phyloP scores from a whole-genome alignment of 805 yeast species.

The Teunomyces lycoperdinae region DNA sequence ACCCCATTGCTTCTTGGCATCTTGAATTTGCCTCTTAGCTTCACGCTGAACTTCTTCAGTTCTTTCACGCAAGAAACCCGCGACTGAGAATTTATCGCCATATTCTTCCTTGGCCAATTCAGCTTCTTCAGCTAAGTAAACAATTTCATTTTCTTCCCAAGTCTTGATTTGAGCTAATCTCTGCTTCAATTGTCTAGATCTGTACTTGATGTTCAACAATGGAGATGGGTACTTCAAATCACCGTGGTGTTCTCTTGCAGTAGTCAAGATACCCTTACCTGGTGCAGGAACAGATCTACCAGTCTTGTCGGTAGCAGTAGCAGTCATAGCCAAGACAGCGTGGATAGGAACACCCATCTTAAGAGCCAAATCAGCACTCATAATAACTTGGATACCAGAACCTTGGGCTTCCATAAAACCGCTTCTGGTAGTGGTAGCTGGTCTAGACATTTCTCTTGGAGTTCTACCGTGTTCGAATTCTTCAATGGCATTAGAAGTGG shows the following conservation, averaged over 20 bases:
- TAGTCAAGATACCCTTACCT: slow-evolving; percentile 98
- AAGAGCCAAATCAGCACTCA: slow-evolving; percentile 91
- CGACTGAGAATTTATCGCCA: slow-evolving; percentile 44
- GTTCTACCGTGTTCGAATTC: slow-evolving; percentile 96
- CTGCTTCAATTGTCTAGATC: slow-evolving; percentile 82
- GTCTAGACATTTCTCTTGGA: slow-evolving; percentile 98
- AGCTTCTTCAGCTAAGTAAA: slow-evolving; percentile 68
- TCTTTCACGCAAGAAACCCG: slow-evolving; percentile 70
- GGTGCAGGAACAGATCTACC: slow-evolving; percentile 99
- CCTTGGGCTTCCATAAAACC: slow-evolving; percentile 99
- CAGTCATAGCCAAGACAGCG: slow-evolving; percentile 89
- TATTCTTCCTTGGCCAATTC: slow-evolving; percentile 51
- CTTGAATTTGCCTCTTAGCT: slow-evolving; percentile 77
- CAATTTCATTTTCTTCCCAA: slow-evolving; percentile 85
- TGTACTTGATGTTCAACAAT: slow-evolving; percentile 84
- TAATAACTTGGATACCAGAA: slow-evolving; percentile 94
- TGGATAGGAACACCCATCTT: slow-evolving; percentile 99
- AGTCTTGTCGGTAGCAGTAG: slow-evolving; percentile 97
- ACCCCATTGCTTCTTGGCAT: slow-evolving; percentile 93
- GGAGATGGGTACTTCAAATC: slow-evolving; percentile 75
- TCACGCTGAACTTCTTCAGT: slow-evolving; percentile 84
- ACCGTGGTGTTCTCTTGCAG: slow-evolving; percentile 92
- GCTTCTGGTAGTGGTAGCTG: slow-evolving; percentile 90
- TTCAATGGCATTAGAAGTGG: slow-evolving; percentile 85
- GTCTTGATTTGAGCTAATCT: slow-evolving; percentile 73